Evolutionary conservation across 2,329 filamentous ascomycete species (phyloP).

Genomic region (Rutstroemia sydowiana): DNA sequence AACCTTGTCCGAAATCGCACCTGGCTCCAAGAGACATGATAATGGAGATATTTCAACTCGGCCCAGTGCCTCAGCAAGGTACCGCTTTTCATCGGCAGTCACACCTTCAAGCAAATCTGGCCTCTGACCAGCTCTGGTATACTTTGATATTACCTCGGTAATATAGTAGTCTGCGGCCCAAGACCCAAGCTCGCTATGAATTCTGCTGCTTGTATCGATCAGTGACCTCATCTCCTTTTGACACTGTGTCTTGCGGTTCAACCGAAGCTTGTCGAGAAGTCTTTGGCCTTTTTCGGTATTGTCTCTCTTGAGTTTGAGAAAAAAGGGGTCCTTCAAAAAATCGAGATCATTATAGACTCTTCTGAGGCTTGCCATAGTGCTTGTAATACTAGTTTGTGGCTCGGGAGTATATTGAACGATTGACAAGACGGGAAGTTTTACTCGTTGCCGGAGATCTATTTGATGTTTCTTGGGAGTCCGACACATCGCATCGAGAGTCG

Average conservation of each 20-base stretch:
- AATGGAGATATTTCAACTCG: slow-evolving; percentile 28
- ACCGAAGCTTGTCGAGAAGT: slow-evolving; percentile 34
- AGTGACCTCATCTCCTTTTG: slow-evolving; percentile 51
- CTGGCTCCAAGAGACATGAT: slow-evolving; percentile 46
- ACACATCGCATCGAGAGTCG: slow-evolving; percentile 48
- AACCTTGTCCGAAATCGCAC: slow-evolving; percentile 53
- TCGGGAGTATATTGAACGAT: slow-evolving; percentile 15
- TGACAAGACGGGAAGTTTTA: slow-evolving; percentile 23
- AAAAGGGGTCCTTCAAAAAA: slow-evolving; percentile 53
- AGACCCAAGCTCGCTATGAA: slow-evolving; percentile 47
- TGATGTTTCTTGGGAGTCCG: slow-evolving; percentile 48
- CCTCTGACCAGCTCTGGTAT: slow-evolving; percentile 38
- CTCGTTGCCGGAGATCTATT: slow-evolving; percentile 36
- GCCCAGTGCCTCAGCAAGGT: slow-evolving; percentile 43
- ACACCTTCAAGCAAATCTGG: slow-evolving; percentile 35
- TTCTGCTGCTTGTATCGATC: slow-evolving; percentile 39
- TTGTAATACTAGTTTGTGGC: slow-evolving; percentile 8
- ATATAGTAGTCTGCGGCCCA: slow-evolving; percentile 68
- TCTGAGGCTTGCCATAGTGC: slow-evolving; percentile 17
- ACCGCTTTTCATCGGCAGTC: slow-evolving; percentile 42
- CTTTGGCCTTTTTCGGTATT: slow-evolving; percentile 36
- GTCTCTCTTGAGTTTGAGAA: slow-evolving; percentile 40
- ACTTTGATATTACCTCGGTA: slow-evolving; percentile 34
- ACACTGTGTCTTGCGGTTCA: slow-evolving; percentile 43
- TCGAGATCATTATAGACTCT: slow-evolving; percentile 37